Evolutionary conservation across 1,284 basidiomycete species (phyloP).

Genomic region (Ganoderma sp.): DNA sequence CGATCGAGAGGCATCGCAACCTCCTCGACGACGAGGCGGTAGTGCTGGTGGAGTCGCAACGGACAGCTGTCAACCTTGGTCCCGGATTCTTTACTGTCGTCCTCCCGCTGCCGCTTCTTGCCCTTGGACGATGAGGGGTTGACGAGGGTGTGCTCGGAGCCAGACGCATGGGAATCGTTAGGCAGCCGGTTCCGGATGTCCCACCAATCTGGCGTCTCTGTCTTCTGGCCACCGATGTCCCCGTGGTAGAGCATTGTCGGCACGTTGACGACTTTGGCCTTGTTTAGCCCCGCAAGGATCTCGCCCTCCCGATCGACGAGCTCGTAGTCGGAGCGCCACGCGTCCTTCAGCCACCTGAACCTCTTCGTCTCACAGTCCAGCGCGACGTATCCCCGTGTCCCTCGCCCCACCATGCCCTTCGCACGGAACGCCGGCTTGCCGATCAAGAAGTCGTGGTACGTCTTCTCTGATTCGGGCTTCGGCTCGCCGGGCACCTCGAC

Average conservation of each 20-base stretch:
- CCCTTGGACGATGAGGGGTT: background rate
- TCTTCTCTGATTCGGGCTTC: too few species aligned
- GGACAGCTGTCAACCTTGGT: background rate
- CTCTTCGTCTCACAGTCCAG: background rate
- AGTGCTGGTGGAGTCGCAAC: conserved; percentile 1
- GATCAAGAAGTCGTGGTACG: conserved; percentile 6
- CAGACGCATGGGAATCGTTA: too few species aligned
- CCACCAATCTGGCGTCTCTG: background rate
- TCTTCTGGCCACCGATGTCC: conserved; percentile 9
- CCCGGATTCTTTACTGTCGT: background rate
- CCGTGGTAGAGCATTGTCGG: conserved; percentile 13
- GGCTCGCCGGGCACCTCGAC: background rate
- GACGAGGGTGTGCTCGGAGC: background rate
- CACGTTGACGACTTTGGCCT: background rate
- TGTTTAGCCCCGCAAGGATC: background rate
- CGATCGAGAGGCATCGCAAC: background rate
- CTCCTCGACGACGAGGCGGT: conserved; percentile 13
- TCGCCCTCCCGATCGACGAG: background rate
- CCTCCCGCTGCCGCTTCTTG: background rate
- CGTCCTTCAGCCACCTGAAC: conserved; percentile 19
- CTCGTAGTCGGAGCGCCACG: conserved; percentile 7
- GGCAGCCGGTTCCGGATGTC: background rate
- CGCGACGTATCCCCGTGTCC: conserved; percentile 17
- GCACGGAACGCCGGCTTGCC: conserved; percentile 11
- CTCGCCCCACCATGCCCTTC: conserved; percentile 10